Conservation (phyloP, 2,329 filamentous ascomycete species). For the Arthrobotrys pseudoclavata region DNA sequence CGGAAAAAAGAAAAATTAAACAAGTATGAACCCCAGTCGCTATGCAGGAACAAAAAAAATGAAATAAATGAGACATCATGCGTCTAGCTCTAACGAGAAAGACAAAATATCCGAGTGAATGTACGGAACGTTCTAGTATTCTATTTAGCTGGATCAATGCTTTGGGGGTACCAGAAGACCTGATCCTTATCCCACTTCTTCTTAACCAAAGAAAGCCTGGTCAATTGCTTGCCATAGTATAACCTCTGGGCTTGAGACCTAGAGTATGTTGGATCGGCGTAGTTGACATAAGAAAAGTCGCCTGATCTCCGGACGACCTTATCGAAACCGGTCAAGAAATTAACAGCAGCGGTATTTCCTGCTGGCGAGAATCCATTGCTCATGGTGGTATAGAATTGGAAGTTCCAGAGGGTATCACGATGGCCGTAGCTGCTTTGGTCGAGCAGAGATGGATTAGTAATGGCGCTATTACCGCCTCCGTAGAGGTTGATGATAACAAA, state of each 20-base stretch:
- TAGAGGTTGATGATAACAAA: slow-evolving; percentile 63
- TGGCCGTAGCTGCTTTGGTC: slow-evolving; percentile 60
- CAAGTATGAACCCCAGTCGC: neutral
- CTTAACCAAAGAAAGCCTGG: slow-evolving; percentile 37
- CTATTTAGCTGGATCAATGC: slow-evolving; percentile 49
- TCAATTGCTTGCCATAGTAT: slow-evolving; percentile 50
- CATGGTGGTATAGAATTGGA: slow-evolving; percentile 61
- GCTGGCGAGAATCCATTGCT: neutral
- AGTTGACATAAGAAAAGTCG: slow-evolving; percentile 56
- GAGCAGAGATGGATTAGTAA: slow-evolving; percentile 44
- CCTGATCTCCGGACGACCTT: slow-evolving; percentile 37
- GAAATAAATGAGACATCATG: neutral
- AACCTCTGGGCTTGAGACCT: slow-evolving; percentile 30
- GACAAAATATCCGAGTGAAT: neutral
- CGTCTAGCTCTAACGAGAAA: no score
- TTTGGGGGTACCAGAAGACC: slow-evolving; percentile 59
- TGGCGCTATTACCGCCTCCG: slow-evolving; percentile 59
- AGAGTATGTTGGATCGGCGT: slow-evolving; percentile 49
- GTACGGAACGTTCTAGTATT: neutral
- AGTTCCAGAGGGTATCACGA: slow-evolving; percentile 61
- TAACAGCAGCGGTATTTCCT: slow-evolving; percentile 7
- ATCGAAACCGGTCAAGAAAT: slow-evolving; percentile 47
- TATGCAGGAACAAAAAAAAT: slow-evolving; percentile 21
- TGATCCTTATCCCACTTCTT: slow-evolving; percentile 56
- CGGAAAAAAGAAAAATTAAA: neutral